These are phyloP conservation scores for Fusarium illudens DNA, from an alignment of 2,329 filamentous ascomycete genomes.

Conservation along the genomic window DNA sequence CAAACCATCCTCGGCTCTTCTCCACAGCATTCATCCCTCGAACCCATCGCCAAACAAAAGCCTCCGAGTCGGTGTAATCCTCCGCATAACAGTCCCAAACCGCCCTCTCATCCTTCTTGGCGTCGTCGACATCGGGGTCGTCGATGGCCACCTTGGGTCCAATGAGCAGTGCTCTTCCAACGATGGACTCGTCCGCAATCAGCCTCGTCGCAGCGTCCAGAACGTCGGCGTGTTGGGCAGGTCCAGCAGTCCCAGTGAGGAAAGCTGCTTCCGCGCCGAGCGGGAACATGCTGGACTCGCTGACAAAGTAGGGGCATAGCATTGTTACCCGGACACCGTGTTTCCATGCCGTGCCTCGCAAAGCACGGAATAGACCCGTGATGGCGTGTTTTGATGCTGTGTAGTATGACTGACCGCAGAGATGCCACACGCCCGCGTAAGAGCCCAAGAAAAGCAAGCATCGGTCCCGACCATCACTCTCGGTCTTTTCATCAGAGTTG, in stretches of 20 bases:
- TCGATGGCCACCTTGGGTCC: slow-evolving; percentile 1
- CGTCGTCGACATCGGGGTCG: background rate
- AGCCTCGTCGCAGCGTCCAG: slow-evolving; percentile 4
- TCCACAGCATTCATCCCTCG: slow-evolving; percentile 2
- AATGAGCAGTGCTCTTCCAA: slow-evolving; percentile 4
- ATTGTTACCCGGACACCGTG: slow-evolving; percentile 4
- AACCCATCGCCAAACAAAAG: slow-evolving; percentile 8
- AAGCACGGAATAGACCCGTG: slow-evolving; percentile 1
- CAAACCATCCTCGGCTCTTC: slow-evolving; percentile 1
- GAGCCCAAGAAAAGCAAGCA: slow-evolving; percentile 7
- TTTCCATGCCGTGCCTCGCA: slow-evolving; percentile 9
- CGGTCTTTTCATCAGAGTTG: background rate
- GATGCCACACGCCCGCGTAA: slow-evolving; percentile 7
- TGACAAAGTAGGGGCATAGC: slow-evolving; percentile 9
- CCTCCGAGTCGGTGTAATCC: slow-evolving; percentile 5
- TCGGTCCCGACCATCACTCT: background rate
- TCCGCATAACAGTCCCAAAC: slow-evolving; percentile 12
- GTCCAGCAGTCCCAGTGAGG: background rate
- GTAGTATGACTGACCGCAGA: background rate
- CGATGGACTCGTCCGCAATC: slow-evolving; percentile 5
- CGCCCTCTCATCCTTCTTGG: background rate
- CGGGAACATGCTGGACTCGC: slow-evolving; percentile 10
- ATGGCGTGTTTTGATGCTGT: slow-evolving; percentile 12
- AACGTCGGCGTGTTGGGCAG: background rate
- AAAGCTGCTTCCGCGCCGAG: slow-evolving; percentile 1